Conservation (phyloP, 169 alveolate species). For the Plasmodium ovale region DNA sequence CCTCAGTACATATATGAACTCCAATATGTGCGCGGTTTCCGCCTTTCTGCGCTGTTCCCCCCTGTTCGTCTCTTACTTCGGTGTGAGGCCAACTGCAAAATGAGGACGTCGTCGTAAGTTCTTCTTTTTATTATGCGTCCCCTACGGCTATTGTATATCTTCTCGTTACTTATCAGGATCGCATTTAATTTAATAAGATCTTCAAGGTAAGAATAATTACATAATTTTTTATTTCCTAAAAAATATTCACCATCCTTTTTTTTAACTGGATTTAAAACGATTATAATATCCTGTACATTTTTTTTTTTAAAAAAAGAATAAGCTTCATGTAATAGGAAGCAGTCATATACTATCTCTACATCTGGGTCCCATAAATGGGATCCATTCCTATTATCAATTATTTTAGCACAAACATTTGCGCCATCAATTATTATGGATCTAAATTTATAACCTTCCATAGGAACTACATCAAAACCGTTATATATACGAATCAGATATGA, state of each 20-base stretch:
- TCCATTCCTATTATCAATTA: slow-evolving; percentile 9
- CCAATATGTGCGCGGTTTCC: not conserved
- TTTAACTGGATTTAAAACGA: slow-evolving; percentile 56
- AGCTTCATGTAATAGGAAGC: slow-evolving; percentile 40
- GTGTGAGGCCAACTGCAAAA: slow-evolving; percentile 35
- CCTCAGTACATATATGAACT: not conserved
- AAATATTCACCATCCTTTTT: slow-evolving; percentile 47
- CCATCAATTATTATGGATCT: slow-evolving; percentile 63
- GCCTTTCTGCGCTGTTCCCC: not conserved
- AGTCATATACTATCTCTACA: slow-evolving; percentile 27
- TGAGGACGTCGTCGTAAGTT: slow-evolving; percentile 58
- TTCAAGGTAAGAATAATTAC: slow-evolving; percentile 34
- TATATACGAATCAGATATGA: slow-evolving; percentile 21
- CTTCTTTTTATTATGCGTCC: slow-evolving; percentile 14
- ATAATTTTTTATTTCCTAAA: slow-evolving; percentile 41
- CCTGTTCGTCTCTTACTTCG: slow-evolving; percentile 15
- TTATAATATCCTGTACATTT: slow-evolving; percentile 43
- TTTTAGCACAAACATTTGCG: slow-evolving; percentile 70
- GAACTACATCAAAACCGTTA: slow-evolving; percentile 40
- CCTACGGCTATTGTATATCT: slow-evolving; percentile 9
- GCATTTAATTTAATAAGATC: slow-evolving; percentile 45
- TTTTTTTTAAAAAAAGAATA: slow-evolving; percentile 59
- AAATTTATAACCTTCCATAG: slow-evolving; percentile 55
- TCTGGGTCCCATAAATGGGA: slow-evolving; percentile 2
- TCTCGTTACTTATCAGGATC: slow-evolving; percentile 54